Evolutionary conservation across 805 yeast genomes (phyloP).

Genomic region (Yamadazyma sp.): DNA sequence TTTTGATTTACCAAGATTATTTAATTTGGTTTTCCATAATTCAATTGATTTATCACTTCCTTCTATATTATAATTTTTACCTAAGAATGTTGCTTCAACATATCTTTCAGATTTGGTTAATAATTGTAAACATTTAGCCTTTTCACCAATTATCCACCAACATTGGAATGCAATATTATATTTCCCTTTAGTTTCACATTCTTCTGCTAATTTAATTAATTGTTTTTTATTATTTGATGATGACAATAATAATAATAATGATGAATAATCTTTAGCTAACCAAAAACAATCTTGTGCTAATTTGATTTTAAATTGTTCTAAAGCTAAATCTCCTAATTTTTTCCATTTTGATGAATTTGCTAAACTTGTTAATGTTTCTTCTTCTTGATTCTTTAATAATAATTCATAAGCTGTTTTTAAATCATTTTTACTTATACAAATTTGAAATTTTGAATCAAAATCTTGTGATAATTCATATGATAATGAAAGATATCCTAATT

Average conservation of each 20-base stretch:
- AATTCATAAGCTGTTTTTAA: constrained; percentile 65
- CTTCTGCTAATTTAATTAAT: constrained; percentile 59
- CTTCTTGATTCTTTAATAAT: constrained; percentile 30
- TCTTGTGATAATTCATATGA: constrained; percentile 84
- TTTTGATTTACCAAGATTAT: constrained; percentile 46
- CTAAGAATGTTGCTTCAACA: constrained; percentile 84
- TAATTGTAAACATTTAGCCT: constrained; percentile 58
- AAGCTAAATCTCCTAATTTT: constrained; percentile 82
- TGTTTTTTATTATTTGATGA: constrained; percentile 69
- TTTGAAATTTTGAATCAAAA: constrained; percentile 85
- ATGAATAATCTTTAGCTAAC: constrained; percentile 76
- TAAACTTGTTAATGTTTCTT: constrained; percentile 46
- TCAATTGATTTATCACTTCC: constrained; percentile 48
- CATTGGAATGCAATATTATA: constrained; percentile 90
- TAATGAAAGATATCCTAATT: constrained; percentile 81
- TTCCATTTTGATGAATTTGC: constrained; percentile 68
- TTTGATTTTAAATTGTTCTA: constrained; percentile 72
- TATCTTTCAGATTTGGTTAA: constrained; percentile 65
- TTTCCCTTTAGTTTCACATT: constrained; percentile 71
- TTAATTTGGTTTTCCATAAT: constrained; percentile 66
- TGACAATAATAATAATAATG: constrained; percentile 77
- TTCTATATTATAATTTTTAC: constrained; percentile 58
- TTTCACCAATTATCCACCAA: constrained; percentile 81
- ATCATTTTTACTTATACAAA: constrained; percentile 75
- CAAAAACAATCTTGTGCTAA: constrained; percentile 79